These are phyloP conservation scores for Porodaedalea pini DNA, from an alignment of 1,284 basidiomycete genomes.

Conservation along the genomic window DNA sequence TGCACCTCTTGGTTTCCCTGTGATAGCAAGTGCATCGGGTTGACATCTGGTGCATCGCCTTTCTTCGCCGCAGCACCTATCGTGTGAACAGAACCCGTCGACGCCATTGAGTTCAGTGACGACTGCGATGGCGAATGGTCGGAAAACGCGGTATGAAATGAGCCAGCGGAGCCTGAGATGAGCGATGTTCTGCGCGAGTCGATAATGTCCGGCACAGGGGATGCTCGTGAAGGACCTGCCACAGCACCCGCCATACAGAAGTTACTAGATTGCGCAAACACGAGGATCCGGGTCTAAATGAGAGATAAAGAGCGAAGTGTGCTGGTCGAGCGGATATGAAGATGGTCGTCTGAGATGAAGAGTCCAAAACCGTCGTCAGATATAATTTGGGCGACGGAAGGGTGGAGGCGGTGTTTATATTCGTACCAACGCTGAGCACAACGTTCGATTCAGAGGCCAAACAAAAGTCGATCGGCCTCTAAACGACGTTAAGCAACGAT, in stretches of 20 bases:
- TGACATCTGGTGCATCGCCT: conserved; percentile 12
- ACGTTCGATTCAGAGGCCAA: too few species aligned
- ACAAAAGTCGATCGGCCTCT: too few species aligned
- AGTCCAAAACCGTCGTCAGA: not conserved
- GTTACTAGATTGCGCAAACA: not conserved
- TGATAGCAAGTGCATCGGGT: conserved; percentile 20
- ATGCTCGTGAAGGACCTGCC: conserved; percentile 14
- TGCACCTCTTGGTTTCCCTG: conserved; percentile 21
- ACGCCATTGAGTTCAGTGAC: conserved; percentile 10
- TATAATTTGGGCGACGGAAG: conserved; percentile 5
- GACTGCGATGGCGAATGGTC: conserved; percentile 15
- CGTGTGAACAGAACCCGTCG: conserved; percentile 12
- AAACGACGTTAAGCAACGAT: too few species aligned
- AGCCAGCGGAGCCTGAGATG: conserved; percentile 16
- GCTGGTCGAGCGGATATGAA: not conserved
- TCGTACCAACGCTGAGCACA: too few species aligned
- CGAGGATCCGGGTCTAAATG: not conserved
- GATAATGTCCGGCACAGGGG: conserved; percentile 4
- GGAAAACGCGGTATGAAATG: conserved; percentile 17
- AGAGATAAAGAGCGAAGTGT: not conserved
- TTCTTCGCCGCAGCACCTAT: conserved; percentile 10
- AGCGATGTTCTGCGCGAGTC: conserved; percentile 16
- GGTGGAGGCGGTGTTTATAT: conserved; percentile 6
- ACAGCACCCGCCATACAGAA: conserved; percentile 3
- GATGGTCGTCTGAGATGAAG: not conserved